Percentiles rank a stretch among this genome's conserved stretches.
These are phyloP conservation scores for Gracilariopsis chorda DNA, from an alignment of 23 red algal genomes.

Conservation along the genomic window DNA sequence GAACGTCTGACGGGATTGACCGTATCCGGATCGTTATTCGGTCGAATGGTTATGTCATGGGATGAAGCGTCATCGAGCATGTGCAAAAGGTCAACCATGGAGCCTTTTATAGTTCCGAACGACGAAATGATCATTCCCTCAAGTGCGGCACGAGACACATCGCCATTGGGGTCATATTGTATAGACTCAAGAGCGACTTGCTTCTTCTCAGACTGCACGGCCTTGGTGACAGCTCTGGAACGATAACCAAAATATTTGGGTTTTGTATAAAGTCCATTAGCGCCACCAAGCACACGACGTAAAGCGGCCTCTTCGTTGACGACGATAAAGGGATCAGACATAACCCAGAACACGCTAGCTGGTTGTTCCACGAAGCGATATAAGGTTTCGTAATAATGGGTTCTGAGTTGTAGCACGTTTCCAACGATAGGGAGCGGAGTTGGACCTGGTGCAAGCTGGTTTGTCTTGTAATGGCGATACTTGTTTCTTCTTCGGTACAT, in stretches of 20 bases:
- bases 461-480: neutral
- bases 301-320: conserved; percentile 71
- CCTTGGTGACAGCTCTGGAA: conserved; percentile 69
- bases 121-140: conserved; percentile 40
- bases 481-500: neutral
- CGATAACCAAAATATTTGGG: conserved; percentile 98
- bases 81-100: conserved; percentile 19
- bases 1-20: conserved; percentile 3
- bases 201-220: conserved; percentile 47
- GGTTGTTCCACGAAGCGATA: conserved; percentile 76
- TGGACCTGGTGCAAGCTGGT: conserved; percentile 59
- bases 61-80: neutral
- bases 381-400: conserved; percentile 69
- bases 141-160: conserved; percentile 75
- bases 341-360: conserved; percentile 78
- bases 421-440: conserved; percentile 73
- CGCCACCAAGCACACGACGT: conserved; percentile 68
- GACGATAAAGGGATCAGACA: conserved; percentile 83
- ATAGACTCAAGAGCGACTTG: conserved; percentile 20
- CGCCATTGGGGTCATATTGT: conserved; percentile 30
- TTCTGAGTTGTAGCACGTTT: conserved; percentile 54
- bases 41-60: neutral
- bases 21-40: neutral
- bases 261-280: conserved; percentile 77
- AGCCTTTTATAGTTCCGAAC: conserved; percentile 36